Conservation (phyloP, 768 basidiomycete genomes). For the Panaeolus papilionaceus region DNA sequence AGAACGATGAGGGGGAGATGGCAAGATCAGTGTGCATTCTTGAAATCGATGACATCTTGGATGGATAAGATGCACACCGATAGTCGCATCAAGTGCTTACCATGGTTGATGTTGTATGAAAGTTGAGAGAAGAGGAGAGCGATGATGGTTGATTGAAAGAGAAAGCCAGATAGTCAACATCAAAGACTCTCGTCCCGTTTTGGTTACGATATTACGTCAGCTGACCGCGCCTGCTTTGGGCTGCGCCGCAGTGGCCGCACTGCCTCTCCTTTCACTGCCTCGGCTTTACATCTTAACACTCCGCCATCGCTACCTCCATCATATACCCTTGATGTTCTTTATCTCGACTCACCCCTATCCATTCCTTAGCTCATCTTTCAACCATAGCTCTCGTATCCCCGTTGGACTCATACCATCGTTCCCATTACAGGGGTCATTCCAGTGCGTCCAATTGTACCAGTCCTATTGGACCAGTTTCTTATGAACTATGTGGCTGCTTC, state of each 20-base stretch:
- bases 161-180: constrained; percentile 10
- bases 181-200: constrained; percentile 7
- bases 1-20: neutral
- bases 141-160: constrained; percentile 11
- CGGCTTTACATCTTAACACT: no score
- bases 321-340: no score
- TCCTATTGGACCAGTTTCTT: no score
- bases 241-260: neutral
- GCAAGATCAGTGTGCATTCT: neutral
- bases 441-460: no score
- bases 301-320: no score
- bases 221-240: neutral
- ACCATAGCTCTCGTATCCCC: no score
- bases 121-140: neutral
- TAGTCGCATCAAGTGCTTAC: neutral
- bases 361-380: no score
- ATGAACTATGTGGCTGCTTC: no score
- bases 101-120: neutral
- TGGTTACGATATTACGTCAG: constrained; percentile 5
- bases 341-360: no score
- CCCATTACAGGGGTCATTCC: no score
- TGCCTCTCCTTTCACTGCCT: neutral
- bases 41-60: neutral
- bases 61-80: neutral
- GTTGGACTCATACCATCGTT: no score